phyloP scores from a whole-genome alignment of 2,329 filamentous ascomycete species.

The Immersiporthe knoxdaviesiana region DNA sequence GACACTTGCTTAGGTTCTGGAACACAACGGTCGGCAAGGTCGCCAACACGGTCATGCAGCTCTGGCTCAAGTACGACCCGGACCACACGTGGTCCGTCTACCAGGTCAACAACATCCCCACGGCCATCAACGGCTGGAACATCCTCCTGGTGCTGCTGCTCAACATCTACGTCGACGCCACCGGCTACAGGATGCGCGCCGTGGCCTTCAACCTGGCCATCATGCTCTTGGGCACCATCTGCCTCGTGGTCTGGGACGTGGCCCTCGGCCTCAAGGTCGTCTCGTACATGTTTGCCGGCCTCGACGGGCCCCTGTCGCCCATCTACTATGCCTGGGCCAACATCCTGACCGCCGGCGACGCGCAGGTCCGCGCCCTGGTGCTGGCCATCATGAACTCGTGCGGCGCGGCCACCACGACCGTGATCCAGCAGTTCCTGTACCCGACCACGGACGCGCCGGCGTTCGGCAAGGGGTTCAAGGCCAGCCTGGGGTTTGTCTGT shows the following conservation, averaged over 20 bases:
- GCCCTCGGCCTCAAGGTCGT: slow-evolving; percentile 39
- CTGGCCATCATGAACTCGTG: slow-evolving; percentile 43
- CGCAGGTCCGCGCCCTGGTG: slow-evolving; percentile 40
- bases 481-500: slow-evolving; percentile 34
- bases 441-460: slow-evolving; percentile 39
- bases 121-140: slow-evolving; percentile 38
- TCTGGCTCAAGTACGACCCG: slow-evolving; percentile 36
- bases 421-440: slow-evolving; percentile 41
- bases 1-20: slow-evolving; percentile 32
- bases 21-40: slow-evolving; percentile 37
- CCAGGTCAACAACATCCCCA: slow-evolving; percentile 38
- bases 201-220: slow-evolving; percentile 38
- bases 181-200: slow-evolving; percentile 39
- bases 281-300: slow-evolving; percentile 41
- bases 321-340: slow-evolving; percentile 43
- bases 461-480: slow-evolving; percentile 37
- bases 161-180: slow-evolving; percentile 39
- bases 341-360: slow-evolving; percentile 39
- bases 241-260: slow-evolving; percentile 39
- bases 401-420: slow-evolving; percentile 37
- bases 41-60: slow-evolving; percentile 36
- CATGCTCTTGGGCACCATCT: slow-evolving; percentile 39
- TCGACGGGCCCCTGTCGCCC: slow-evolving; percentile 41
- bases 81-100: slow-evolving; percentile 36
- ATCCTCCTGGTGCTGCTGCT: slow-evolving; percentile 35